These are phyloP conservation scores for Cryptococcus maquisensis DNA, from an alignment of 1,284 basidiomycete genomes.

Conservation along the genomic window DNA sequence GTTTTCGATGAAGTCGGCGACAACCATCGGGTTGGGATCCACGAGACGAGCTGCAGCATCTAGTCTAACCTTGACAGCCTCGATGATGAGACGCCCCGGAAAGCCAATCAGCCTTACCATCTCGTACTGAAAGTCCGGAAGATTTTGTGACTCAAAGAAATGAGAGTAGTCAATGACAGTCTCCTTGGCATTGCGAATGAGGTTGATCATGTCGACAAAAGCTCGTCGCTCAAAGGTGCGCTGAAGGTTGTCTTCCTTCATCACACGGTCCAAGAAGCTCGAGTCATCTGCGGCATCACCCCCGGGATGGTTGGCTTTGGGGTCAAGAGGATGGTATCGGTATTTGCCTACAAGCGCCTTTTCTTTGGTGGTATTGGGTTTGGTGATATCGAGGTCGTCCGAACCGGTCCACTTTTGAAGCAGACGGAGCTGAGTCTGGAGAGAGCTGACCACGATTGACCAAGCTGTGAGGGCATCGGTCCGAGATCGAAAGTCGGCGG, in stretches of 20 bases:
- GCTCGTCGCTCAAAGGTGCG: conserved; percentile 92
- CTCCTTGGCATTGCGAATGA: conserved; percentile 80
- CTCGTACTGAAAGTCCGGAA: conserved; percentile 89
- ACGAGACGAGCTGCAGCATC: conserved; percentile 86
- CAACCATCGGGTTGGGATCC: conserved; percentile 78
- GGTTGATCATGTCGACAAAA: conserved; percentile 76
- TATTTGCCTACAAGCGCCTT: conserved; percentile 42
- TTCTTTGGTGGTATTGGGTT: conserved; percentile 64
- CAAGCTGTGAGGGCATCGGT: conserved; percentile 84
- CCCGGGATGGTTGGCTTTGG: conserved; percentile 31
- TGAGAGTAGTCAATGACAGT: conserved; percentile 70
- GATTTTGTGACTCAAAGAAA: conserved; percentile 60
- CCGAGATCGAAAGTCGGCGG: conserved; percentile 65
- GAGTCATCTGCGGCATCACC: conserved; percentile 55
- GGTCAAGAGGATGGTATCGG: conserved; percentile 41
- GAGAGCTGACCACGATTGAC: conserved; percentile 73
- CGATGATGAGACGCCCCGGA: conserved; percentile 89
- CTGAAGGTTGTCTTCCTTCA: conserved; percentile 94
- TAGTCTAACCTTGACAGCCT: conserved; percentile 80
- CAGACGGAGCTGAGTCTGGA: conserved; percentile 70
- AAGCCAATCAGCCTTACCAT: conserved; percentile 92
- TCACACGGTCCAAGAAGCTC: conserved; percentile 87
- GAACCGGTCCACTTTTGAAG: conserved; percentile 88
- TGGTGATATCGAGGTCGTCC: conserved; percentile 79
- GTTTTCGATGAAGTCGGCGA: conserved; percentile 94